These are phyloP conservation scores for Coemansia sp. DNA, from an alignment of 192 early-diverging fungal species.

Conservation along the genomic window DNA sequence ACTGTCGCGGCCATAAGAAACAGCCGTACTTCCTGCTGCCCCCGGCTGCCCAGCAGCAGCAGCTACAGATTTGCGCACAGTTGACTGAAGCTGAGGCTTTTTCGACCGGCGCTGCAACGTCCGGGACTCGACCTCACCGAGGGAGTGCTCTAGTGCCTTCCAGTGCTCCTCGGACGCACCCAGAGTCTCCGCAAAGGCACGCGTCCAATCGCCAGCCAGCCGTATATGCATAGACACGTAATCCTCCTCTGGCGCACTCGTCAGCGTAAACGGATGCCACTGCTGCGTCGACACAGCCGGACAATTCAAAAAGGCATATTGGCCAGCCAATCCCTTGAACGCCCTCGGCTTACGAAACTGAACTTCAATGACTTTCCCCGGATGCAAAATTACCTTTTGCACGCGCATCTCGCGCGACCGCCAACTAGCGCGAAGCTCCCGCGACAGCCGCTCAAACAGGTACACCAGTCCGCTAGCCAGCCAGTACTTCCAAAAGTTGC, in stretches of 20 bases:
- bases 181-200: slow-evolving; percentile 65
- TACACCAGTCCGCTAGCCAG: slow-evolving; percentile 68
- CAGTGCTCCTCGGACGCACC: slow-evolving; percentile 67
- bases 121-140: slow-evolving; percentile 13
- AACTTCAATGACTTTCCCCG: slow-evolving; percentile 80
- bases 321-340: slow-evolving; percentile 66
- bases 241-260: slow-evolving; percentile 79
- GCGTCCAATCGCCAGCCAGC: slow-evolving; percentile 78
- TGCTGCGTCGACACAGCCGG: slow-evolving; percentile 73
- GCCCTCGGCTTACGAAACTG: slow-evolving; percentile 72
- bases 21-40: neutral
- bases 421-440: slow-evolving; percentile 70
- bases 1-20: slow-evolving; percentile 21
- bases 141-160: slow-evolving; percentile 51
- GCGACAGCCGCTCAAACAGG: slow-evolving; percentile 69
- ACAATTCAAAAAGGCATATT: slow-evolving; percentile 80
- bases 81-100: neutral
- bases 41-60: slow-evolving; percentile 23
- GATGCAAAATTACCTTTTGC: slow-evolving; percentile 83
- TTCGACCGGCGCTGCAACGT: neutral
- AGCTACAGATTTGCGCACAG: neutral
- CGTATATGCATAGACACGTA: slow-evolving; percentile 78
- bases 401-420: slow-evolving; percentile 62
- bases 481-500: slow-evolving; percentile 84
- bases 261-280: slow-evolving; percentile 88